Conservation (phyloP, 2,329 filamentous ascomycete genomes). For the Elsinoe australis region DNA sequence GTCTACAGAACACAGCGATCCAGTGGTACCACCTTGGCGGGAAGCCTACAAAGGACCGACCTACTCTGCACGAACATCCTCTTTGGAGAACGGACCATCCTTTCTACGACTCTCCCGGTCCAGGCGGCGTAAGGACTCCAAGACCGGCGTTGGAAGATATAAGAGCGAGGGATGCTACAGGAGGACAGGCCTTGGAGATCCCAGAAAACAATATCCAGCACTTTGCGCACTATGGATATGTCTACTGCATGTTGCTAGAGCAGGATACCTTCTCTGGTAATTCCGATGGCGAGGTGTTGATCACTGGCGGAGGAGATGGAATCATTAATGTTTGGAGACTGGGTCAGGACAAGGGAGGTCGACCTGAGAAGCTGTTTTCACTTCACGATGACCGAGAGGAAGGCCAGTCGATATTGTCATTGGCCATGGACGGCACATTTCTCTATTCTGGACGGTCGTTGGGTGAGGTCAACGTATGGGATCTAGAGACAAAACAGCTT, state of each 20-base stretch:
- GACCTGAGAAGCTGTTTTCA: constrained; percentile 62
- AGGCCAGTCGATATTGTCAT: constrained; percentile 61
- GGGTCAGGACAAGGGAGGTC: constrained; percentile 49
- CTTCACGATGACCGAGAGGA: constrained; percentile 52
- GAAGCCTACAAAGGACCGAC: constrained; percentile 50
- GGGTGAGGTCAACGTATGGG: constrained; percentile 91
- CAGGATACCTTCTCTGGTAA: constrained; percentile 62
- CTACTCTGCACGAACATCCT: constrained; percentile 61
- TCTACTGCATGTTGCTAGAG: constrained; percentile 90
- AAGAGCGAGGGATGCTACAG: constrained; percentile 42
- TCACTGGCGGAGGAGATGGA: constrained; percentile 89
- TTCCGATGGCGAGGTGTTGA: constrained; percentile 67
- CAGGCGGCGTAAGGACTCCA: constrained; percentile 72
- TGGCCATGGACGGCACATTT: constrained; percentile 83
- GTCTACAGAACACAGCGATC: constrained; percentile 88
- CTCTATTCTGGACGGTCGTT: constrained; percentile 83
- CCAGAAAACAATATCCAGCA: constrained; percentile 71
- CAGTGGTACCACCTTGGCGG: constrained; percentile 80
- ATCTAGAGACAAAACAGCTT: constrained; percentile 86
- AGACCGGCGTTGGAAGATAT: constrained; percentile 54
- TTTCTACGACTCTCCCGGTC: constrained; percentile 87
- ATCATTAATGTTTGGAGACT: constrained; percentile 91
- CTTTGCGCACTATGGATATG: constrained; percentile 91
- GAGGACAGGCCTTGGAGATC: constrained; percentile 68
- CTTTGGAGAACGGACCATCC: constrained; percentile 73